phyloP scores from a whole-genome alignment of 371 early-diverging fungal species.

The Haplosporangium sp. region DNA sequence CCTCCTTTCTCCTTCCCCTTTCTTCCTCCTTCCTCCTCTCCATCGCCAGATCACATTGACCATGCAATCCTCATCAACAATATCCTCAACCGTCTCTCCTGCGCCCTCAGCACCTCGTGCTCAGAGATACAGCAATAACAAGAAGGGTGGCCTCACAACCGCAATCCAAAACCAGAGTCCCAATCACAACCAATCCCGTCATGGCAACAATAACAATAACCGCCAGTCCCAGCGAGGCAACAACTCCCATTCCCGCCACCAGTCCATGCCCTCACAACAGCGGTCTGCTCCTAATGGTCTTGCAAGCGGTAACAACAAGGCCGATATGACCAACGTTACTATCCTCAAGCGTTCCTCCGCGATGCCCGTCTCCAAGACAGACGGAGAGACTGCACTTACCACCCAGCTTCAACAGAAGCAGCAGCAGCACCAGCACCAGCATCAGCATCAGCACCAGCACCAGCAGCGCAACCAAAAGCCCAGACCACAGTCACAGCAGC shows the following conservation, averaged over 20 bases:
- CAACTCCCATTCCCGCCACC: constrained; percentile 28
- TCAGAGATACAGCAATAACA: constrained; percentile 12
- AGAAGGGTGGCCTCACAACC: constrained; percentile 34
- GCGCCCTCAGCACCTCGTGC: constrained; percentile 26
- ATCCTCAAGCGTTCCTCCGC: constrained; percentile 41
- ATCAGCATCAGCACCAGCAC: constrained; percentile 21
- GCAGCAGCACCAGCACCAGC: constrained; percentile 15
- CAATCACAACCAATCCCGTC: constrained; percentile 1
- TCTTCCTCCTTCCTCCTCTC: not conserved
- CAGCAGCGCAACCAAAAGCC: constrained; percentile 25
- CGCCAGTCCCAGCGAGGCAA: constrained; percentile 6
- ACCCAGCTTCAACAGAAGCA: not conserved
- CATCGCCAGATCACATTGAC: not conserved
- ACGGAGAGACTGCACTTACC: too few species aligned
- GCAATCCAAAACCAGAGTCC: constrained; percentile 18
- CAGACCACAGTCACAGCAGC: constrained; percentile 31
- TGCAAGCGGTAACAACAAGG: not conserved
- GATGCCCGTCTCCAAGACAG: not conserved
- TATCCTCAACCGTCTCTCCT: constrained; percentile 17
- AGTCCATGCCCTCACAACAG: constrained; percentile 46
- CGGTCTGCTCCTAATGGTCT: not conserved
- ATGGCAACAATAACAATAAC: constrained; percentile 16
- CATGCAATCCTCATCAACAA: constrained; percentile 31
- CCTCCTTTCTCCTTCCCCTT: not conserved
- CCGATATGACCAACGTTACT: constrained; percentile 17